phyloP scores from a whole-genome alignment of 768 basidiomycete genomes.

The Termitomyces titanicus region DNA sequence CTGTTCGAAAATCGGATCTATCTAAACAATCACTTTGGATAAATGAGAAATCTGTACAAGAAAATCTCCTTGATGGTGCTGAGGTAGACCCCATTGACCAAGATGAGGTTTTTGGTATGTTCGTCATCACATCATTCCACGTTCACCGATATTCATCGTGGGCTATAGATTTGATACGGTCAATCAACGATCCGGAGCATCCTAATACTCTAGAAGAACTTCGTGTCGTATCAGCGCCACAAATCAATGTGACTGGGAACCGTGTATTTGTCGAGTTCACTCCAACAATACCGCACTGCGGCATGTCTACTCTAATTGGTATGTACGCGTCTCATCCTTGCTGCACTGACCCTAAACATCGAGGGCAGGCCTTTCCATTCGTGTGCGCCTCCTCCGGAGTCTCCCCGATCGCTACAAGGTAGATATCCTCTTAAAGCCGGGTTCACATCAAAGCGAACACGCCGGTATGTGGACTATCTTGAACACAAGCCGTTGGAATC shows the following conservation, averaged over 20 bases:
- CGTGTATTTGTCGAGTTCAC: slow-evolving; percentile 88
- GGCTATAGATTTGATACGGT: slow-evolving; percentile 76
- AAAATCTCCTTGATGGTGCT: slow-evolving; percentile 49
- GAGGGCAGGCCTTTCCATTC: slow-evolving; percentile 81
- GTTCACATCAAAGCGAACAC: slow-evolving; percentile 93
- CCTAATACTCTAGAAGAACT: slow-evolving; percentile 92
- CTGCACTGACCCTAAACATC: slow-evolving; percentile 4
- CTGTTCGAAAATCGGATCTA: slow-evolving; percentile 38
- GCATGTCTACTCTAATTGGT: slow-evolving; percentile 97
- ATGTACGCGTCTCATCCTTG: slow-evolving; percentile 20
- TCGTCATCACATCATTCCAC: background rate
- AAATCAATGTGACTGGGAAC: slow-evolving; percentile 61
- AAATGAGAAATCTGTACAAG: slow-evolving; percentile 38
- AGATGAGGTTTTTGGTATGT: slow-evolving; percentile 86
- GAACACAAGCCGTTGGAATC: background rate
- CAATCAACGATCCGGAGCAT: slow-evolving; percentile 94
- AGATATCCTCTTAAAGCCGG: slow-evolving; percentile 89
- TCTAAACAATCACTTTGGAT: slow-evolving; percentile 61
- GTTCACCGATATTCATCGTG: slow-evolving; percentile 2
- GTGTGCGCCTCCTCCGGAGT: slow-evolving; percentile 85
- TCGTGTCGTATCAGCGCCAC: slow-evolving; percentile 88
- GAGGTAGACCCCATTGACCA: slow-evolving; percentile 76
- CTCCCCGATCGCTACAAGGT: slow-evolving; percentile 93
- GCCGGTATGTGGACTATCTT: slow-evolving; percentile 52
- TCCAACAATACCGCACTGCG: slow-evolving; percentile 96